Evolutionary conservation across 192 early-diverging fungal genomes (phyloP).

Genomic region (Coemansia sp.): DNA sequence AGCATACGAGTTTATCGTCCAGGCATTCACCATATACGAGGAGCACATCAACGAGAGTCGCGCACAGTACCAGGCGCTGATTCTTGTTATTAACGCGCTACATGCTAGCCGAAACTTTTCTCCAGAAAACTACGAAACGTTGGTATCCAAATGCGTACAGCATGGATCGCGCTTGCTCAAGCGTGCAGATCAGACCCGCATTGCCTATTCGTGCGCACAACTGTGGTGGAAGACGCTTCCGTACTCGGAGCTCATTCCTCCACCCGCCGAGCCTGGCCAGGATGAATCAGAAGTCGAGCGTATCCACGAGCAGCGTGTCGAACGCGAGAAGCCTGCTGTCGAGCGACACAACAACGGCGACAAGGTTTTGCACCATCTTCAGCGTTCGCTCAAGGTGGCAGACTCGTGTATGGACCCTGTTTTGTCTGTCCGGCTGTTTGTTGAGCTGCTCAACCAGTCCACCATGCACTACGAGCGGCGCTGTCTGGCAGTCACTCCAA

Average conservation of each 20-base stretch:
- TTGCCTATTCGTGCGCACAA: conserved; percentile 78
- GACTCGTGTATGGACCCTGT: conserved; percentile 89
- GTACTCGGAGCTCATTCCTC: conserved; percentile 46
- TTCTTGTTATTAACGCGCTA: conserved; percentile 82
- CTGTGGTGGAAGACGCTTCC: conserved; percentile 84
- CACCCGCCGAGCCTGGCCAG: conserved; percentile 45
- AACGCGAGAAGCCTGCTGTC: conserved; percentile 52
- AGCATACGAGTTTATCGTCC: conserved; percentile 96
- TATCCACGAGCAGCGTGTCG: conserved; percentile 41
- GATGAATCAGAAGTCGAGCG: conserved; percentile 44
- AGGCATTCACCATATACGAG: conserved; percentile 97
- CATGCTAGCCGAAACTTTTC: conserved; percentile 79
- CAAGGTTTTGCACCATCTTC: conserved; percentile 84
- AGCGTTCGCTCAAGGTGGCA: conserved; percentile 93
- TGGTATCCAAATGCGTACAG: conserved; percentile 86
- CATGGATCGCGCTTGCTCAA: conserved; percentile 89
- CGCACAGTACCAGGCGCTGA: conserved; percentile 87
- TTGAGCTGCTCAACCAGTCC: conserved; percentile 95
- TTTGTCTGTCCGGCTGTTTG: conserved; percentile 89
- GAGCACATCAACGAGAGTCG: conserved; percentile 92
- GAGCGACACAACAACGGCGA: conserved; percentile 83
- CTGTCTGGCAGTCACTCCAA: conserved; percentile 87
- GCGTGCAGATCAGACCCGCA: conserved; percentile 92
- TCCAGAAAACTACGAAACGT: conserved; percentile 91
- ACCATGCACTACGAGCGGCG: conserved; percentile 93